phyloP scores from a whole-genome alignment of 495 filamentous ascomycete genomes.

The Lasiosphaeria ovina region DNA sequence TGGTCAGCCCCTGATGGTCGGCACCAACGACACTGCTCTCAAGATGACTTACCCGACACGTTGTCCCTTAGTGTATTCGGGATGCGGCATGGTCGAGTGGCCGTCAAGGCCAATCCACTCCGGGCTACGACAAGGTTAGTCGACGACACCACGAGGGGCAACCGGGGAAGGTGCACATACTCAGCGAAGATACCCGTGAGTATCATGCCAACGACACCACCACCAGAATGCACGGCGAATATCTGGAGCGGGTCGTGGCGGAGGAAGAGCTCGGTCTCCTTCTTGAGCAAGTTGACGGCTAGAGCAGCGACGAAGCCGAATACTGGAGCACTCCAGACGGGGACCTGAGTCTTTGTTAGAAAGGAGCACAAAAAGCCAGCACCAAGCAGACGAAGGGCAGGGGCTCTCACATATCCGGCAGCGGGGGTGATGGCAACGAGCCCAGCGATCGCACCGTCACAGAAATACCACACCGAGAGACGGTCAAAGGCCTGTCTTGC shows the following conservation, averaged over 20 bases:
- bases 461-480: constrained; percentile 91
- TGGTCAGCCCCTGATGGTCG: neutral
- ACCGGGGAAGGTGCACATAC: neutral
- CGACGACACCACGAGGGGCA: neutral
- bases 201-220: constrained; percentile 19
- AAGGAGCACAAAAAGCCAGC: neutral
- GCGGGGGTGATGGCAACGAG: constrained; percentile 83
- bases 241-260: constrained; percentile 19
- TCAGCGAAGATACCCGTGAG: constrained; percentile 18
- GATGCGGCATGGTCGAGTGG: constrained; percentile 18
- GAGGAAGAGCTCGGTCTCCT: constrained; percentile 14
- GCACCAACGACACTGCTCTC: neutral
- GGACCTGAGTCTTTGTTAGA: constrained; percentile 10
- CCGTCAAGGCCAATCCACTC: constrained; percentile 17
- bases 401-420: constrained; percentile 66
- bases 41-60: constrained; percentile 13
- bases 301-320: constrained; percentile 17
- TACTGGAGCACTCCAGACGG: constrained; percentile 17
- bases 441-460: constrained; percentile 82
- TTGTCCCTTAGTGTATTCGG: constrained; percentile 12
- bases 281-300: constrained; percentile 15
- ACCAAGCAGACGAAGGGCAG: neutral
- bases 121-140: constrained; percentile 2
- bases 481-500: constrained; percentile 59
- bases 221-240: constrained; percentile 24